Evolutionary conservation across 2,329 filamentous ascomycete species (phyloP).

Genomic region (Cordyceps pruinosa): DNA sequence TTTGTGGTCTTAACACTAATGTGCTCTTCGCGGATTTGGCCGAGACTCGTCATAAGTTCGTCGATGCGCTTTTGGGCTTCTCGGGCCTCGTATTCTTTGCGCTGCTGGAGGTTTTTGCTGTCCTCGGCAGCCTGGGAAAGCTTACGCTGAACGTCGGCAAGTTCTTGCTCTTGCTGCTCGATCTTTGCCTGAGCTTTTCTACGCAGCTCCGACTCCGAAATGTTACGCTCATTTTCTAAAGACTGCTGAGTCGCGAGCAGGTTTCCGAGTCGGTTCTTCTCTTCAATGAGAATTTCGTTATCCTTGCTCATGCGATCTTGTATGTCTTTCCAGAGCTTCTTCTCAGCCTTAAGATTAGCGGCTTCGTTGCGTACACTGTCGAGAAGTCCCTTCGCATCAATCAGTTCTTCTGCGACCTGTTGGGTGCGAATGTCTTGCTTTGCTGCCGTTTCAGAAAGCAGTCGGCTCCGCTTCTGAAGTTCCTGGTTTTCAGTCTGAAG

Average conservation of each 20-base stretch:
- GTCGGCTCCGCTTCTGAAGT: slow-evolving; percentile 73
- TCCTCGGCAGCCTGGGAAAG: slow-evolving; percentile 78
- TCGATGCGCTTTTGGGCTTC: slow-evolving; percentile 89
- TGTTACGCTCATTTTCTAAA: slow-evolving; percentile 84
- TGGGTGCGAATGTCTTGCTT: slow-evolving; percentile 87
- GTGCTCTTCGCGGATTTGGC: slow-evolving; percentile 78
- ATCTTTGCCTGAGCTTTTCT: slow-evolving; percentile 72
- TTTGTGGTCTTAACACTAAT: slow-evolving; percentile 78
- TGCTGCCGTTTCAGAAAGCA: slow-evolving; percentile 72
- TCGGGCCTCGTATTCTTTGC: slow-evolving; percentile 84
- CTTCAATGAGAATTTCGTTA: slow-evolving; percentile 76
- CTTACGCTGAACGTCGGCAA: slow-evolving; percentile 73
- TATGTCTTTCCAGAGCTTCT: slow-evolving; percentile 89
- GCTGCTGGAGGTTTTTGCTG: slow-evolving; percentile 69
- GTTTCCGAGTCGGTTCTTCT: slow-evolving; percentile 76
- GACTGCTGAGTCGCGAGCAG: slow-evolving; percentile 80
- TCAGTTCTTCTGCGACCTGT: slow-evolving; percentile 85
- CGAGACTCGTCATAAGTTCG: slow-evolving; percentile 73
- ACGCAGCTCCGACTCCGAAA: slow-evolving; percentile 72
- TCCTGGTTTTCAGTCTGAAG: slow-evolving; percentile 80
- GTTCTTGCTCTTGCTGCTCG: slow-evolving; percentile 72
- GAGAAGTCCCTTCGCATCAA: slow-evolving; percentile 72
- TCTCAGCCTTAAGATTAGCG: slow-evolving; percentile 89
- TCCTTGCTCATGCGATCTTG: slow-evolving; percentile 83
- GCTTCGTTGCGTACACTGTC: slow-evolving; percentile 88